A percentile compares a stretch with the other conserved stretches of the same genome.
phyloP scores from a whole-genome alignment of 129 eudicot genomes.

The Dittrichia graveolens region DNA sequence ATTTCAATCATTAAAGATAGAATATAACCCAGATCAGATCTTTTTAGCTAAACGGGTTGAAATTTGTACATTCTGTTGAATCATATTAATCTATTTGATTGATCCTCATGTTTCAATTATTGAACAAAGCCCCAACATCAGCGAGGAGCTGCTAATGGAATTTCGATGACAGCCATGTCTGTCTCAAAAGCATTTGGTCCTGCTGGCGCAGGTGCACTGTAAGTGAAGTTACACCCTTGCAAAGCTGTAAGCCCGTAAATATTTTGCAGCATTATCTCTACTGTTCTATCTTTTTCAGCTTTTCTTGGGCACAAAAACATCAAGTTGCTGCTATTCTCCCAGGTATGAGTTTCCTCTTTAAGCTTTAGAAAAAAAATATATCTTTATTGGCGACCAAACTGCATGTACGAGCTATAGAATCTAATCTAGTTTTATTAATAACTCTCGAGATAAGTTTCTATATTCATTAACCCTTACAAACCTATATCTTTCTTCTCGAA shows the following conservation, averaged over 20 bases:
- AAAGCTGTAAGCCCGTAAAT: no score
- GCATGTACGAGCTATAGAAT: neutral
- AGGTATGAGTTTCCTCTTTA: constrained; percentile 28
- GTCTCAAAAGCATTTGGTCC: constrained; percentile 42
- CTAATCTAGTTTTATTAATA: no score
- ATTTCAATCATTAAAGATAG: no score
- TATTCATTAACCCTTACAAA: no score
- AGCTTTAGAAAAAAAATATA: neutral
- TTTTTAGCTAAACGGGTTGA: neutral
- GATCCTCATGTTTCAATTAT: neutral
- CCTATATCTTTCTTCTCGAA: no score
- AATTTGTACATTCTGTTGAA: neutral
- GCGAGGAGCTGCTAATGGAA: constrained; percentile 41
- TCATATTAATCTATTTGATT: neutral
- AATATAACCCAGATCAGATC: no score
- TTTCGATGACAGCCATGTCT: constrained; percentile 43
- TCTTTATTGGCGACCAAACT: no score
- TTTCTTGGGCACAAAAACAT: constrained; percentile 46
- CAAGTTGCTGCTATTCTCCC: constrained; percentile 43
- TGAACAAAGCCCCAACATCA: constrained; percentile 32
- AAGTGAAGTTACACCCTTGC: neutral
- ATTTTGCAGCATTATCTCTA: no score
- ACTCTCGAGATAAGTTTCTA: no score
- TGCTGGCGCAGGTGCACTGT: constrained; percentile 39
- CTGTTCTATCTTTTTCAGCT: constrained; percentile 17